A percentile compares a stretch with the other conserved stretches of the same genome.
These are phyloP conservation scores for Pseudomicrostroma phylloplanum DNA, from an alignment of 1,284 basidiomycete genomes.

Conservation along the genomic window DNA sequence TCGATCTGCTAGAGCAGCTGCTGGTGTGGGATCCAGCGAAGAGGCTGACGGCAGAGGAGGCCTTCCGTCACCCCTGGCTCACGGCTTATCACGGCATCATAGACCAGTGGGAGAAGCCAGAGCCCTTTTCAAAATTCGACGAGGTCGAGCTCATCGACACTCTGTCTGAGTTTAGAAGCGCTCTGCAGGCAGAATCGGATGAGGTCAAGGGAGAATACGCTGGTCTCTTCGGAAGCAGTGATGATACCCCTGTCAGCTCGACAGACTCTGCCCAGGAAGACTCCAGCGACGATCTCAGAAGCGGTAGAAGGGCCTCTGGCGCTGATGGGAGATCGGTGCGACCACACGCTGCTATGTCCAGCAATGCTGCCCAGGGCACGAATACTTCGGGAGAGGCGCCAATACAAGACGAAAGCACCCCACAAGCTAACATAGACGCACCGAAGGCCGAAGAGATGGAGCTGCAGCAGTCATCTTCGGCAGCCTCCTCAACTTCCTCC, in stretches of 20 bases:
- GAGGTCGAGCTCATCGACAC: slow-evolving; percentile 46
- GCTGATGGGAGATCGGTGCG: too few species aligned
- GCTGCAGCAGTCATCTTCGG: neutral
- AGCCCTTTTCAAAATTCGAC: slow-evolving; percentile 37
- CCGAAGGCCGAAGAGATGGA: neutral
- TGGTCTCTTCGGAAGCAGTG: slow-evolving; percentile 14
- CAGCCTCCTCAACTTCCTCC: neutral
- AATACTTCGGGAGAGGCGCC: too few species aligned
- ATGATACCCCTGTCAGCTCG: neutral
- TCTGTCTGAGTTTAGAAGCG: slow-evolving; percentile 37
- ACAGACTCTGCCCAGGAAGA: neutral
- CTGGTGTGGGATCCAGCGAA: slow-evolving; percentile 46
- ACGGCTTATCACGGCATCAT: slow-evolving; percentile 42
- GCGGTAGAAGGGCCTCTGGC: neutral
- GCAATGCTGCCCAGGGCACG: too few species aligned
- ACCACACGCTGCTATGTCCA: too few species aligned
- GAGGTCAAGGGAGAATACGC: slow-evolving; percentile 36
- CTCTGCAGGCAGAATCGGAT: slow-evolving; percentile 40
- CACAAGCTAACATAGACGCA: neutral
- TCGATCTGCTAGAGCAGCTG: slow-evolving; percentile 41
- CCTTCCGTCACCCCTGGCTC: slow-evolving; percentile 46
- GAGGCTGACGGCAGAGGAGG: slow-evolving; percentile 42
- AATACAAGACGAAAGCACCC: too few species aligned
- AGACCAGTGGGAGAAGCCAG: slow-evolving; percentile 32
- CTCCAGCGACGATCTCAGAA: neutral